Evolutionary conservation across 1,284 basidiomycete genomes (phyloP).

Genomic region (Sphagnurus paluster): DNA sequence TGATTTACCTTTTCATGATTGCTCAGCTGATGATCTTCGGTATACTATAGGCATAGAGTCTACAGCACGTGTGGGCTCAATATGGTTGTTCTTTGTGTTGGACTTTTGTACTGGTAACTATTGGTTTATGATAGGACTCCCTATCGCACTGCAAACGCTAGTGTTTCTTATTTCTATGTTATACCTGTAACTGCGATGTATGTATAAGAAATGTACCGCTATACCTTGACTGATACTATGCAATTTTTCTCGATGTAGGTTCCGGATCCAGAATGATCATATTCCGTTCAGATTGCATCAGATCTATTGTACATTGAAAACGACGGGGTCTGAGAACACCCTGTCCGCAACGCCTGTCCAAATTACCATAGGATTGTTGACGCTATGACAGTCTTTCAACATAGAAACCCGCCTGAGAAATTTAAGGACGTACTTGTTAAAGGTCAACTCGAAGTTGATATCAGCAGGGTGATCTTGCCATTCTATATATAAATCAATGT

Average conservation of each 20-base stretch:
- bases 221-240: not conserved
- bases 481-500: constrained; percentile 34
- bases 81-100: too few species aligned
- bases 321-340: constrained; percentile 19
- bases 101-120: constrained; percentile 6
- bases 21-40: not conserved
- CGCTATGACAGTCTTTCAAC: constrained; percentile 25
- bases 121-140: constrained; percentile 4
- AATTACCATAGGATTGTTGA: constrained; percentile 49
- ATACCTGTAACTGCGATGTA: not conserved
- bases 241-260: too few species aligned
- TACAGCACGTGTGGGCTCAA: too few species aligned
- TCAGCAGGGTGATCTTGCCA: constrained; percentile 60
- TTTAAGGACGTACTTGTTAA: constrained; percentile 41
- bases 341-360: constrained; percentile 40
- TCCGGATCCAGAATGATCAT: too few species aligned
- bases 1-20: too few species aligned
- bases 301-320: constrained; percentile 13
- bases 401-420: not conserved
- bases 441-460: constrained; percentile 49
- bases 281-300: too few species aligned
- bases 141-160: too few species aligned
- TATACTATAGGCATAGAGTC: not conserved
- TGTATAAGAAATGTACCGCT: not conserved
- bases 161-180: not conserved